Conservation (phyloP, 2,329 filamentous ascomycete species). For the Aspergillus tubingensis region DNA sequence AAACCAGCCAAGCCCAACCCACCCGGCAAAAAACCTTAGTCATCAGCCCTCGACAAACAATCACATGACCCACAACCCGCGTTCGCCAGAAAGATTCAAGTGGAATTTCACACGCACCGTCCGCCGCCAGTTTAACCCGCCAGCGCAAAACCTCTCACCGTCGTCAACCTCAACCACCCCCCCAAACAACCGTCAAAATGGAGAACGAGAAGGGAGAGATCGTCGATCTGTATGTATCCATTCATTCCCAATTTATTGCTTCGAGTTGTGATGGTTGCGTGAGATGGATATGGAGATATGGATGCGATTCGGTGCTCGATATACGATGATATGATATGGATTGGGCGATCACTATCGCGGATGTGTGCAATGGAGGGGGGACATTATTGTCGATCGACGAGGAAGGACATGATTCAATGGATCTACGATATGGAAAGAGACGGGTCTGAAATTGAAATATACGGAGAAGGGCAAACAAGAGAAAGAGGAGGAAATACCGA, state of each 20-base stretch:
- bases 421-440: background rate
- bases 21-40: slow-evolving; percentile 11
- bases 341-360: no score
- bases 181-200: slow-evolving; percentile 67
- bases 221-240: slow-evolving; percentile 84
- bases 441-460: background rate
- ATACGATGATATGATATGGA: no score
- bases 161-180: slow-evolving; percentile 39
- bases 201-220: slow-evolving; percentile 99
- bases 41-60: slow-evolving; percentile 40
- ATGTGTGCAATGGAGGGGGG: no score
- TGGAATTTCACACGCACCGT: slow-evolving; percentile 33
- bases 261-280: no score
- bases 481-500: slow-evolving; percentile 7
- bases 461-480: background rate
- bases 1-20: background rate
- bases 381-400: no score
- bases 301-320: background rate
- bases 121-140: slow-evolving; percentile 30
- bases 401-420: no score
- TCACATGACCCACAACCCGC: slow-evolving; percentile 47
- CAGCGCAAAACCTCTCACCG: slow-evolving; percentile 33
- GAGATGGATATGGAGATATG: background rate
- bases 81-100: slow-evolving; percentile 26
- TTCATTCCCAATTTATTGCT: slow-evolving; percentile 1